Base-by-base conservation (phyloP, 2,329 filamentous ascomycete genomes). In the Metarhizium sp. region DNA sequence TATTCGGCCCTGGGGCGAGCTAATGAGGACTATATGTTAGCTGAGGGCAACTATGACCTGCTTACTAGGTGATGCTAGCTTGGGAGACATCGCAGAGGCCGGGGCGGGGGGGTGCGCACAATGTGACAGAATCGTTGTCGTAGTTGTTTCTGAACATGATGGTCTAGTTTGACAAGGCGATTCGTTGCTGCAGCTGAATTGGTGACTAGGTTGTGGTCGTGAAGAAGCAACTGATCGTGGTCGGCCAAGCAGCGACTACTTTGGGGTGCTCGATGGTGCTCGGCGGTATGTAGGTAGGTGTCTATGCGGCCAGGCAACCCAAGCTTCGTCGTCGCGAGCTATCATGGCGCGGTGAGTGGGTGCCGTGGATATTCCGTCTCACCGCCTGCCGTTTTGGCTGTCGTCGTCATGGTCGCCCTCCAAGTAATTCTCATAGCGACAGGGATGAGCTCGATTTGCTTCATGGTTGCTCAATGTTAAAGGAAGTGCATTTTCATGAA, bases 121-220 rank as follows among this genome's bases (percentile, higher is more conserved):
- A 99, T 77, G 94, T 99, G 77, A 97, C 92, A 61, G 92, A 95
- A 76, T 99, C 94, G 85, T 99, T 99, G 79, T 99, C 94, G 82
- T 99, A 99, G 77, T 97, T 97, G 82, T 99, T 99, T 77, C 94
- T 85, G 79, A 99, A 99, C 94, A 99, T 97, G 69, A 69, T 85
- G 81, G 32, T 62, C 57, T 54, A 43, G 20, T 36, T 38, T 52
- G 34, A 20, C 8, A 32, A 51, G 51, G 53, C 65, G 46, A 30
- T 43, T 51, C 45, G 10, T 29, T 45, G 42, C 55, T 51, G 36
- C 20, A 45, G 45, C 42, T 46, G 46, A 36, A 30, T 55, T 55
- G 59, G 53, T 40, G 57, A 52, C 51, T 32, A 25, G 7, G n/a
- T 48, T 36, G 43, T 56, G 54, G 55, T 55, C 53, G 46, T 51